Base-by-base conservation (phyloP, 805 yeast species). In the Candida hispaniensis region DNA sequence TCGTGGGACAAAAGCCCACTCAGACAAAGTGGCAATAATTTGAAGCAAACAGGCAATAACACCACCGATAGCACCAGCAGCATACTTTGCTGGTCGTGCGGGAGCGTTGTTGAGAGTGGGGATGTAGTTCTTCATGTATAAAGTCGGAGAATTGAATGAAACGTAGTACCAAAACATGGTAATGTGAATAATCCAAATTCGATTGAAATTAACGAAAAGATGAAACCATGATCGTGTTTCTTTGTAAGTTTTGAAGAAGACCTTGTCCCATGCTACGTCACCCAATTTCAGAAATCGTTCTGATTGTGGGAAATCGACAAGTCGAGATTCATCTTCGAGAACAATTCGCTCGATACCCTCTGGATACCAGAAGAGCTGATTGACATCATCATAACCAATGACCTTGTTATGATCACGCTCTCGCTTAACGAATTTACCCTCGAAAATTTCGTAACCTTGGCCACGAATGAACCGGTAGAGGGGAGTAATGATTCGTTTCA, bases 291-390 rank as follows among this genome's bases (percentile, higher is more conserved):
- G 67, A 57, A 74, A 93, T 60, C 99, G 79, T 62, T 91, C 95
- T 51, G 75, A 82, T 40, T 75, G 71, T 21, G 95, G 93, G 50
- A 86, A 63, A 50, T 91, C 97, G 34, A 86, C 81, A 49, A 91
- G 67, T 57, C 94, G 76, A 12, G 94, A 68, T 47, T 94, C 95
- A 56, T 91, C 97, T 55, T 79, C 91, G 51, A 88, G 72, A 33
- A 78, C 71, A 50, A 91, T 86, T 61, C 91, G 78, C 41, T 93
- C 77, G 46, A 91, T 80, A 69, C 98, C 99, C 64, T 93, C 97
- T 30, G 97, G 96, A 63, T 93, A 91, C 99, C 99, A 91, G 64
- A 93, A 91, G 50, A 91, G 70, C 68, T 91, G 99, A 61, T 91
- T 91, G 42, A 91, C 93, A 67, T 91, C 99, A 66, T 91, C 99